Evolutionary conservation across 495 filamentous ascomycete species (phyloP).

Genomic region (Neurospora sp.): DNA sequence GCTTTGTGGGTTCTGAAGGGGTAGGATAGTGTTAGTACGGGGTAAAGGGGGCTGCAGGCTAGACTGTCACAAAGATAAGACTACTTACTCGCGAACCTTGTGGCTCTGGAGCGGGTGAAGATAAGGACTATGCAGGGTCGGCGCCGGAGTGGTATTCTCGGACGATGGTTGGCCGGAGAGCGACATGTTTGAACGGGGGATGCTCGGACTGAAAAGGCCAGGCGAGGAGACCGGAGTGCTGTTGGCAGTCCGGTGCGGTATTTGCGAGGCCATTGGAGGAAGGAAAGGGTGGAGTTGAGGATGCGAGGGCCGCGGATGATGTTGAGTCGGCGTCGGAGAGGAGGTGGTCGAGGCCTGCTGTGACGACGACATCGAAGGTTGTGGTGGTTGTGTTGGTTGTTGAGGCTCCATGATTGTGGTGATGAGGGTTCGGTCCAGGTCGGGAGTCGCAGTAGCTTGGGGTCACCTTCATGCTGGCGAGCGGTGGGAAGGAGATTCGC

Average conservation of each 20-base stretch:
- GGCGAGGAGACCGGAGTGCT: slow-evolving; percentile 62
- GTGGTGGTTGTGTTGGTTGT: slow-evolving; percentile 15
- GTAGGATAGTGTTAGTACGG: background rate
- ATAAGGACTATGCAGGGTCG: slow-evolving; percentile 40
- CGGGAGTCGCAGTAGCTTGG: slow-evolving; percentile 10
- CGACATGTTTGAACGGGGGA: slow-evolving; percentile 28
- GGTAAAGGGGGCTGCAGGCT: background rate
- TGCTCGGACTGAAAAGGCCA: slow-evolving; percentile 51
- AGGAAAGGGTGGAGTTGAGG: slow-evolving; percentile 30
- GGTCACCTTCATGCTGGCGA: slow-evolving; percentile 22
- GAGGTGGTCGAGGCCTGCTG: no score
- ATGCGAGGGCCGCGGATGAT: slow-evolving; percentile 23
- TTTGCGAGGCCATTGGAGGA: slow-evolving; percentile 18
- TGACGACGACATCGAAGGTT: slow-evolving; percentile 11
- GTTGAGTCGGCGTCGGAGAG: slow-evolving; percentile 5
- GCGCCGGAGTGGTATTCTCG: slow-evolving; percentile 37
- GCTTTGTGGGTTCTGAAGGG: slow-evolving; percentile 65
- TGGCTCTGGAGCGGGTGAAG: slow-evolving; percentile 54
- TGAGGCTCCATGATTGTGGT: slow-evolving; percentile 25
- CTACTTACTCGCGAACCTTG: slow-evolving; percentile 49
- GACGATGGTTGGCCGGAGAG: slow-evolving; percentile 27
- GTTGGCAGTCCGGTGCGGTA: slow-evolving; percentile 39
- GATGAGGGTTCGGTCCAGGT: background rate
- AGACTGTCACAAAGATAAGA: background rate
- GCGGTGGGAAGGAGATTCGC: background rate